phyloP scores from a whole-genome alignment of 2,329 filamentous ascomycete genomes.

The Xylariaceae sp. region DNA sequence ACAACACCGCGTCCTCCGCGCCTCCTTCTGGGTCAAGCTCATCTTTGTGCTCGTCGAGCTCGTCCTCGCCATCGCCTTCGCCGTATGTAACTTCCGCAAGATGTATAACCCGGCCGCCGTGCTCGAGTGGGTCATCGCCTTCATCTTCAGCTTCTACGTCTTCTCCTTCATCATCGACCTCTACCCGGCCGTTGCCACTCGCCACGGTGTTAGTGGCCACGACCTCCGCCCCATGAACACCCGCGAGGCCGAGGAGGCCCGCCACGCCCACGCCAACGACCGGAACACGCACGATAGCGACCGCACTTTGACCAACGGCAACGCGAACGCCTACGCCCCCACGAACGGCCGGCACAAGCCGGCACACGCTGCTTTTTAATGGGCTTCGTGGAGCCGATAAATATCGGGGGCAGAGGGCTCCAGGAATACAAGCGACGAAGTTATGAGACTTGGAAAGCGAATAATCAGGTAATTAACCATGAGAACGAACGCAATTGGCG shows the following conservation, averaged over 20 bases:
- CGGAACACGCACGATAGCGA: constrained; percentile 24
- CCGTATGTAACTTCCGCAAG: constrained; percentile 43
- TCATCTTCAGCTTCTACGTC: constrained; percentile 85
- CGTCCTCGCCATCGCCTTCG: constrained; percentile 69
- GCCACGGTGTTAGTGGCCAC: constrained; percentile 13
- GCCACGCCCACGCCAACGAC: constrained; percentile 12
- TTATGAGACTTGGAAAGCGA: too few relatives aligned
- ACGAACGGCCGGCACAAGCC: constrained; percentile 14
- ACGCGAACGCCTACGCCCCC: constrained; percentile 2
- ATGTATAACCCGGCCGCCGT: constrained; percentile 66
- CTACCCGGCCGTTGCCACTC: constrained; percentile 66
- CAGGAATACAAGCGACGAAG: too few relatives aligned
- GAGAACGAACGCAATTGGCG: too few relatives aligned
- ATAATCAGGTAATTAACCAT: too few relatives aligned
- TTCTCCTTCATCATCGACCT: constrained; percentile 86
- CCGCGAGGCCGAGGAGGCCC: constrained; percentile 22
- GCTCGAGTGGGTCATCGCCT: constrained; percentile 73
- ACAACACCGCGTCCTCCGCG: constrained; percentile 65
- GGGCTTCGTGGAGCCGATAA: neutral
- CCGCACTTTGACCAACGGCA: constrained; percentile 21
- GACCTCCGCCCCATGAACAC: constrained; percentile 18
- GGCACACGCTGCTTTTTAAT: constrained; percentile 20
- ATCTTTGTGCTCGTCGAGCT: constrained; percentile 79
- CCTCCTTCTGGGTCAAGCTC: constrained; percentile 86
- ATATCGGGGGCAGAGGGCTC: too few relatives aligned